Percentiles rank a stretch among this genome's conserved stretches.
phyloP scores from a whole-genome alignment of 306 rosid species.

The Gleditsia sinensis region DNA sequence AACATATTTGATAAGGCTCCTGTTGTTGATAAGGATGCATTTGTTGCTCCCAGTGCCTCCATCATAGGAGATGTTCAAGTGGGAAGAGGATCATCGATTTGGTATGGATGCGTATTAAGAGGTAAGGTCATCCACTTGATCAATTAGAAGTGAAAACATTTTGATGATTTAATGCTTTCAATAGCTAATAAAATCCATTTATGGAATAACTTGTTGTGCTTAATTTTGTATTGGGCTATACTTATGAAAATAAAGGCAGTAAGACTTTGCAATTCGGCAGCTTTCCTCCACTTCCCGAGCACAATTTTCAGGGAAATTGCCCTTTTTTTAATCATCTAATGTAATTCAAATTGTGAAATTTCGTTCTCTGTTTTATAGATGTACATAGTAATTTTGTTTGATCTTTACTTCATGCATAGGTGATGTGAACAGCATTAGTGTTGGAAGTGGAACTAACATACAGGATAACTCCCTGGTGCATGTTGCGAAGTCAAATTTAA shows the following conservation, averaged over 20 bases:
- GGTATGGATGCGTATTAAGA: slow-evolving; percentile 95
- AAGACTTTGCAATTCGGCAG: not conserved
- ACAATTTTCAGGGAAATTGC: not conserved
- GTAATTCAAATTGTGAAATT: not conserved
- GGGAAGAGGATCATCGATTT: slow-evolving; percentile 84
- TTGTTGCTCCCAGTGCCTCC: slow-evolving; percentile 95
- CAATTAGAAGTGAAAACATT: slow-evolving; percentile 12
- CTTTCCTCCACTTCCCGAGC: not conserved
- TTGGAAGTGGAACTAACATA: slow-evolving; percentile 90
- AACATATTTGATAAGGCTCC: slow-evolving; percentile 92
- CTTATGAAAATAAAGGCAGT: not conserved
- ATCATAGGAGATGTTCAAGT: slow-evolving; percentile 81
- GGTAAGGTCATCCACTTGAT: slow-evolving; percentile 44
- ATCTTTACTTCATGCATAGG: slow-evolving; percentile 29
- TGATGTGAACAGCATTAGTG: slow-evolving; percentile 77
- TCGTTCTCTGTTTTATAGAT: not conserved
- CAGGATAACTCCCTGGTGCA: slow-evolving; percentile 97
- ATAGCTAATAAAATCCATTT: not conserved
- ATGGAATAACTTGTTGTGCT: not conserved
- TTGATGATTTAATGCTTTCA: slow-evolving; percentile 1
- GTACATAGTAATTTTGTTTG: not conserved
- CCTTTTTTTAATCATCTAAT: not conserved
- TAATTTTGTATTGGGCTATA: not conserved
- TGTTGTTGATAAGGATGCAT: slow-evolving; percentile 76
- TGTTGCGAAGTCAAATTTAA: slow-evolving; percentile 84